Base-by-base conservation (phyloP, 495 filamentous ascomycete genomes). In the Hypoxylon cercidicola region DNA sequence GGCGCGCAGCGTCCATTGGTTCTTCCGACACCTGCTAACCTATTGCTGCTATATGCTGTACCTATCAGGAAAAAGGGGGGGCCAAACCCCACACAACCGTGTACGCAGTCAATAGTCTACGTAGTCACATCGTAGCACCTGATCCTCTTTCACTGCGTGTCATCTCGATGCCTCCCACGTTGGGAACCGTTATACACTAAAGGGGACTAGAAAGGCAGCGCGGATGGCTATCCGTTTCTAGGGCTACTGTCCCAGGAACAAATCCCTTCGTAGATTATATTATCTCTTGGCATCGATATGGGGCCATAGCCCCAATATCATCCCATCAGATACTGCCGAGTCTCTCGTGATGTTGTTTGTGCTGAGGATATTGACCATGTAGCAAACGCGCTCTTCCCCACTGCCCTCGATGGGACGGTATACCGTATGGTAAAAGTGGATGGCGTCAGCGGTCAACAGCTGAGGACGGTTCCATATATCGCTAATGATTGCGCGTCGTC, bases 101-200 rank as follows among this genome's bases (percentile, higher is more conserved):
- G 12, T 30, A 28, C 28, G 16, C 16, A 40, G 4, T 19, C 30
- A 7, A 21, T 34, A 23, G 46, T 28, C 41, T 64, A 60, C 50
- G 62, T 66, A 55, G 34, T 52, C 55, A 57, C 63, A 40, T 66
- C 65, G 60, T 68, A 63, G 69, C 71, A 74, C 71, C 71, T 74
- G 71, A 74, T 70, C 71, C 60, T 72, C 43, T 19, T 68, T 61
- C 60, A 74, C 71, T 74, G 71, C 71, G 71, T 74, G 71, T 74
- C 69, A 74, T 74, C 62, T 69, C 60, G 62, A 69, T 64, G 15
- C 45, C 44, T 62, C 58, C 50, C 48, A 62, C 54, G 59, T 47
- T 55, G 25, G 60, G 65, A 68, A 60, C 43, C 34, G 50, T 45
- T 34, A 55, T 48, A 54, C 49, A 40, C 55, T 55, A 68, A 63